Conservation (phyloP, 805 yeast species). For the Saccharomycopsis olivae region DNA sequence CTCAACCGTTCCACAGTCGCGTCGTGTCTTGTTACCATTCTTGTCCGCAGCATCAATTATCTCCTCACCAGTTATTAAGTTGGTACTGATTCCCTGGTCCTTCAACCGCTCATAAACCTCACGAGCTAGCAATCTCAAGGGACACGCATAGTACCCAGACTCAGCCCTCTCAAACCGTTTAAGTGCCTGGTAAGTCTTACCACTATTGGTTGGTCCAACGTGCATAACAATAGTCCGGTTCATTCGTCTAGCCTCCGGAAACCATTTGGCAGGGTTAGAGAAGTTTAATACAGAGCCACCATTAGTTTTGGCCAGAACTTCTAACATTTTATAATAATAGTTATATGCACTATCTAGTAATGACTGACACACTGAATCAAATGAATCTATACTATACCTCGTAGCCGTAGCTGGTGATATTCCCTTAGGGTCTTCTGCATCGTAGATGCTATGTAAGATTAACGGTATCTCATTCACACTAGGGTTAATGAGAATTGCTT, state of each 20-base stretch:
- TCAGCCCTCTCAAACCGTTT: constrained; percentile 51
- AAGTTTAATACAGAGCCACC: too few relatives aligned
- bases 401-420: too few relatives aligned
- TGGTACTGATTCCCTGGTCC: constrained; percentile 56
- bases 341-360: too few relatives aligned
- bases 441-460: background rate
- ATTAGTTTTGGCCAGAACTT: too few relatives aligned
- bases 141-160: constrained; percentile 90
- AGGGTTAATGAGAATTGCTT: background rate
- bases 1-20: constrained; percentile 88
- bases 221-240: constrained; percentile 80
- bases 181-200: constrained; percentile 82
- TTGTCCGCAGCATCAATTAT: constrained; percentile 71
- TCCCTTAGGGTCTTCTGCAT: too few relatives aligned
- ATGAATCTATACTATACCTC: too few relatives aligned
- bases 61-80: constrained; percentile 93
- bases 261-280: constrained; percentile 77
- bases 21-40: constrained; percentile 55
- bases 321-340: too few relatives aligned
- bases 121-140: constrained; percentile 78
- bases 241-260: constrained; percentile 72
- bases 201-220: constrained; percentile 96
- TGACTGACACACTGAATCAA: too few relatives aligned
- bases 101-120: constrained; percentile 83
- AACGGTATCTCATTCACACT: constrained; percentile 1